phyloP scores from a whole-genome alignment of 2,329 filamentous ascomycete species.

The Ceratocystis destructans region DNA sequence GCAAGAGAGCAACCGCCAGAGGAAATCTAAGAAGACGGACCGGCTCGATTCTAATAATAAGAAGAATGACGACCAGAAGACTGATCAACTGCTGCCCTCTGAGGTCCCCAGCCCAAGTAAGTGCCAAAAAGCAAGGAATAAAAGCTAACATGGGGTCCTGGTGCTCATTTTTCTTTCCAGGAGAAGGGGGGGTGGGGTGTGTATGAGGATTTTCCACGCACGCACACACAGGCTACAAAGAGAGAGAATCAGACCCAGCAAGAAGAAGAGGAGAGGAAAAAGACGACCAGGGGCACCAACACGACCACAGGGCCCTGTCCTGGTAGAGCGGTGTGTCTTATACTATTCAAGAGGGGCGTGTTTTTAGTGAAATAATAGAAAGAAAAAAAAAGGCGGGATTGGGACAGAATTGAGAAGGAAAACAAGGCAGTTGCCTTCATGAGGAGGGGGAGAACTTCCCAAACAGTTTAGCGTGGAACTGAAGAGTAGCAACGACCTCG shows the following conservation, averaged over 20 bases:
- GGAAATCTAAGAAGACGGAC: not conserved
- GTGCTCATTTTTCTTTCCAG: not conserved
- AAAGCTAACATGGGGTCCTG: not conserved
- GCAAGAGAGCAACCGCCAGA: not conserved
- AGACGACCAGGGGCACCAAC: not conserved
- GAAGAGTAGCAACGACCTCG: not conserved
- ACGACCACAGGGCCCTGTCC: not conserved
- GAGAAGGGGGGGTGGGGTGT: not conserved
- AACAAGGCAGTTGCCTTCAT: not conserved
- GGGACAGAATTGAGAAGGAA: not conserved
- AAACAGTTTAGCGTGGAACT: constrained; percentile 7
- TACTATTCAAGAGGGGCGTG: not conserved
- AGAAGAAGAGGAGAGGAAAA: not conserved
- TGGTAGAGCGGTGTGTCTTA: not conserved
- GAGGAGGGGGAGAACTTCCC: constrained; percentile 4
- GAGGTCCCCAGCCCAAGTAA: not conserved
- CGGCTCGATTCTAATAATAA: constrained; percentile 11
- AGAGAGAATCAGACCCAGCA: not conserved
- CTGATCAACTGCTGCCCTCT: not conserved
- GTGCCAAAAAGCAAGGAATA: constrained; percentile 8
- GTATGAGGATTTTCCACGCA: not conserved
- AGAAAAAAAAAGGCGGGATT: not conserved
- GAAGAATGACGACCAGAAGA: constrained; percentile 5
- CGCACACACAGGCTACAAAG: not conserved
- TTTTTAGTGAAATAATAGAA: not conserved